Evolutionary conservation across 768 basidiomycete species (phyloP), one percentile per base, ranked within the genome.

Genomic region (Amanita exitialis): DNA sequence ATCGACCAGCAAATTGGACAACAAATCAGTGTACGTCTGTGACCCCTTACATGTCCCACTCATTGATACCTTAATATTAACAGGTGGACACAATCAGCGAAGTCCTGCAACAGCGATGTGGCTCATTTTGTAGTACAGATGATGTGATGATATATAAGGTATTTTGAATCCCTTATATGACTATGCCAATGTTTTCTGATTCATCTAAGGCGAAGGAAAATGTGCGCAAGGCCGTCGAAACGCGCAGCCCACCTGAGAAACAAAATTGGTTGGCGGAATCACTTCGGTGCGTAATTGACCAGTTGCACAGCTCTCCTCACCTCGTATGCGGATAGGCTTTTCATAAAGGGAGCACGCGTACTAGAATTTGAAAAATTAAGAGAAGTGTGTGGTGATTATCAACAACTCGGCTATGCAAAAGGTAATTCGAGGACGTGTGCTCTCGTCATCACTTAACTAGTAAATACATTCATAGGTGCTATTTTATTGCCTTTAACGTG

Each of bases 1-100:
- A 98, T 99, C 57, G 90, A 99, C 65, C 92, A 95, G 62, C 96
- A 99, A 64, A 98, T 98, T 57, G 90, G 90, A 18, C 91, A 95
- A 62, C 93, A 98, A 62, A 89, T 93, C 47, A 92, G 90, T 57
- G 93, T 94, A 64, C 59, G 87, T 64, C 23, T 28, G 9, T 16
- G 20, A 10, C 36, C 42, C 21, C 34, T 59, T 36, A 3, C 16
- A 13, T 3, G 32, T 27, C 16, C 28, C 16, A 34, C 12, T 12
- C 23, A 20, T 47, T 54, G 36, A 55, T 47, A 54, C 47, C 21
- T 44, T 57, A 53, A n/a, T 30, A 49, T 42, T 53, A 25, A 53
- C 27, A 95, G 93, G 90, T 99, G 56, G 96, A 99, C 65, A 89
- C 92, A 5, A 89, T 99, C 64, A 95, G 91, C 62, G 93, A 97